Conservation (phyloP, 164 flowering plant genomes). For the Dillenia turbinata region DNA sequence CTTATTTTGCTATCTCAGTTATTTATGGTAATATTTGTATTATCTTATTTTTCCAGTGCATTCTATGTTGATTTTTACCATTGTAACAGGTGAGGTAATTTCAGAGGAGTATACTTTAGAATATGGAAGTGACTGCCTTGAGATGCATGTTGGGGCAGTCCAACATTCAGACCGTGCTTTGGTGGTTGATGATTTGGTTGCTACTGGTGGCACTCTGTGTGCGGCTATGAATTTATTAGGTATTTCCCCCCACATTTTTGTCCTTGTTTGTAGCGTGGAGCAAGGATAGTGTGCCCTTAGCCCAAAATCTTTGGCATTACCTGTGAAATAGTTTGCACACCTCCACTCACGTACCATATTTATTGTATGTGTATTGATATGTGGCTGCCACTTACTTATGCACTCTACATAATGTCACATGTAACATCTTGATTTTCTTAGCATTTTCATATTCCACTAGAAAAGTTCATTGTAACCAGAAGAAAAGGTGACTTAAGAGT, state of each 20-base stretch:
- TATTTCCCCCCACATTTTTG: slow-evolving; percentile 8
- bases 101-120: slow-evolving; percentile 80
- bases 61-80: neutral
- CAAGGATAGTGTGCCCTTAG: too few relatives aligned
- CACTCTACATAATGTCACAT: too few relatives aligned
- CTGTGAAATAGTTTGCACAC: too few relatives aligned
- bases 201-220: slow-evolving; percentile 90
- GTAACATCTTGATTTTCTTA: too few relatives aligned
- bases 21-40: too few relatives aligned
- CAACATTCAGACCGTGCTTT: slow-evolving; percentile 72
- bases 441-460: too few relatives aligned
- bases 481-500: too few relatives aligned
- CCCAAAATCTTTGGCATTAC: too few relatives aligned
- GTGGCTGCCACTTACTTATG: too few relatives aligned
- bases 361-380: too few relatives aligned
- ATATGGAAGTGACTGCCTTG: slow-evolving; percentile 91
- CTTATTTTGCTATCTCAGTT: neutral
- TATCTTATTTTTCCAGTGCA: neutral
- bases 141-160: slow-evolving; percentile 97
- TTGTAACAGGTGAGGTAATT: slow-evolving; percentile 69
- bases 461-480: too few relatives aligned
- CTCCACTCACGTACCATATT: too few relatives aligned
- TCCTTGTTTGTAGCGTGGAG: neutral
- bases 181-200: slow-evolving; percentile 92
- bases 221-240: slow-evolving; percentile 85